These are phyloP conservation scores for Cystofilobasidium macerans DNA, from an alignment of 768 basidiomycete genomes.

Conservation along the genomic window DNA sequence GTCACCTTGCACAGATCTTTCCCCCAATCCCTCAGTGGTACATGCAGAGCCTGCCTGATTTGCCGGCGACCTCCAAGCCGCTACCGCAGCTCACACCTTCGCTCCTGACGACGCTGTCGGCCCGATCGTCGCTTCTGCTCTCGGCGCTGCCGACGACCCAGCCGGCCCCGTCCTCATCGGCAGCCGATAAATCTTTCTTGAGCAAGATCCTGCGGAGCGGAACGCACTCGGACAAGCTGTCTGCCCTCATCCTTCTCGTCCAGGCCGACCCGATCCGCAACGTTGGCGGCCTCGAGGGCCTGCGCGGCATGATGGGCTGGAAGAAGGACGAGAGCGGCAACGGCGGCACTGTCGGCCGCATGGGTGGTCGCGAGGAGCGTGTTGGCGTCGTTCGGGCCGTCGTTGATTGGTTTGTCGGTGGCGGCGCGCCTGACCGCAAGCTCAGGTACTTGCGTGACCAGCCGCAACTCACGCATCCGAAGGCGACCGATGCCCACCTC, in stretches of 20 bases:
- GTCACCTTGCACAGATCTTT: constrained; percentile 31
- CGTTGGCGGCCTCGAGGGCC: constrained; percentile 60
- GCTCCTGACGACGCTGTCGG: constrained; percentile 44
- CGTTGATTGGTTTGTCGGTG: constrained; percentile 95
- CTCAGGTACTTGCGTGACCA: constrained; percentile 91
- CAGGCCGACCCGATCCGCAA: constrained; percentile 82
- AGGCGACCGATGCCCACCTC: constrained; percentile 59
- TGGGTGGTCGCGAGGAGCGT: constrained; percentile 63
- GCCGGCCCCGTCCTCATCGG: constrained; percentile 34
- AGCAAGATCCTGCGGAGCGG: constrained; percentile 74
- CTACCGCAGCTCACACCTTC: constrained; percentile 41
- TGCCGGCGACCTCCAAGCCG: constrained; percentile 37
- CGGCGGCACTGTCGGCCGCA: constrained; percentile 32
- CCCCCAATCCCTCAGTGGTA: constrained; percentile 50
- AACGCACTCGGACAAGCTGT: constrained; percentile 81
- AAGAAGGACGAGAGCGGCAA: constrained; percentile 51
- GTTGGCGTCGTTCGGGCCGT: constrained; percentile 81
- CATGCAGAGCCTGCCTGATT: constrained; percentile 40
- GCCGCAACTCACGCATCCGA: constrained; percentile 50
- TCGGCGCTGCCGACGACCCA: constrained; percentile 27
- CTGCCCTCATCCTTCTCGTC: constrained; percentile 77
- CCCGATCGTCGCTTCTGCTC: constrained; percentile 41
- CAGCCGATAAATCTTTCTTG: constrained; percentile 70
- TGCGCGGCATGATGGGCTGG: constrained; percentile 61
- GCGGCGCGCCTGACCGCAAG: constrained; percentile 77